A percentile compares a stretch with the other conserved stretches of the same genome.
phyloP scores from a whole-genome alignment of 306 rosid species.

The Quercus aquifolioides region DNA sequence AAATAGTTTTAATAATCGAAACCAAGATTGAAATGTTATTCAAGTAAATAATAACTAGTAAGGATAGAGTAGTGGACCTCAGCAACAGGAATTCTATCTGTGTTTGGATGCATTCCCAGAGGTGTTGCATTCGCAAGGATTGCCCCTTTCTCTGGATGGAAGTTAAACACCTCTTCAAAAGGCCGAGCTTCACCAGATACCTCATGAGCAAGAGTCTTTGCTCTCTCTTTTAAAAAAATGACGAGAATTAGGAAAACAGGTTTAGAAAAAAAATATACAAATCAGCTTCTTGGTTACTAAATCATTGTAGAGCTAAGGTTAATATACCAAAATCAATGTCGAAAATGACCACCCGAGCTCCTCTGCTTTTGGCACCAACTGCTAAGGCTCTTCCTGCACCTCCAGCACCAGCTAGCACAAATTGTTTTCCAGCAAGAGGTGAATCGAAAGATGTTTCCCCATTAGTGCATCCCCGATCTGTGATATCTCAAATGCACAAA shows the following conservation, averaged over 20 bases:
- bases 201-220: conserved; percentile 44
- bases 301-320: not conserved
- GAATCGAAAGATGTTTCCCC: conserved; percentile 28
- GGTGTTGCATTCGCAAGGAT: conserved; percentile 55
- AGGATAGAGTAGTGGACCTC: conserved; percentile 23
- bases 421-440: conserved; percentile 33
- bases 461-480: conserved; percentile 29
- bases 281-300: not conserved
- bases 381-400: conserved; percentile 55
- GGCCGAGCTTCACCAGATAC: conserved; percentile 37
- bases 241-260: not conserved
- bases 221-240: conserved; percentile 31
- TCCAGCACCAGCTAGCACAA: conserved; percentile 53
- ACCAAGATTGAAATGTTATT: not conserved
- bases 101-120: conserved; percentile 50
- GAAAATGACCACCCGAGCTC: conserved; percentile 40
- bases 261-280: not conserved
- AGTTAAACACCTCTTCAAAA: conserved; percentile 27
- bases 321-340: conserved; percentile 49
- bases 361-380: conserved; percentile 47
- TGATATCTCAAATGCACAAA: conserved; percentile 5
- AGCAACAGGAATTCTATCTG: conserved; percentile 40
- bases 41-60: not conserved
- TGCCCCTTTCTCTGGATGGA: conserved; percentile 46
- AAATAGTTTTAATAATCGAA: not conserved